phyloP scores from a whole-genome alignment of 2,329 filamentous ascomycete genomes.

The Drechslera avenae region DNA sequence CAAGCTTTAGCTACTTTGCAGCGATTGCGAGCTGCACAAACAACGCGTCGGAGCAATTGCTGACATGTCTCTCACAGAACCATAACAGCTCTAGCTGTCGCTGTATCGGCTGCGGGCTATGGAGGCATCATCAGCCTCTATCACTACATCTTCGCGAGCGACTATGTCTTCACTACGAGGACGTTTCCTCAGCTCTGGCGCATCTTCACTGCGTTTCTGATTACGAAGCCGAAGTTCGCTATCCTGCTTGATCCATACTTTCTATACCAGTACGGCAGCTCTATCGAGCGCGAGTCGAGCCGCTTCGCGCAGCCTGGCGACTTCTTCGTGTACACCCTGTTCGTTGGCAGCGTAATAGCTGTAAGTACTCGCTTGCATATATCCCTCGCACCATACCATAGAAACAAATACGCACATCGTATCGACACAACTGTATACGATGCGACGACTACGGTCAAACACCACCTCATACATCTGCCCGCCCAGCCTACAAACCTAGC shows the following conservation, averaged over 20 bases:
- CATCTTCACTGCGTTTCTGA: slow-evolving; percentile 61
- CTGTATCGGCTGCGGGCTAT: slow-evolving; percentile 66
- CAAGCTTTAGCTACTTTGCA: slow-evolving; percentile 1
- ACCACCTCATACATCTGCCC: slow-evolving; percentile 66
- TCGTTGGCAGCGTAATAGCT: slow-evolving; percentile 72
- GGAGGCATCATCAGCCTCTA: slow-evolving; percentile 59
- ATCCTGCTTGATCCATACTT: slow-evolving; percentile 78
- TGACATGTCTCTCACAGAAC: slow-evolving; percentile 65
- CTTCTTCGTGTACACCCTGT: slow-evolving; percentile 78
- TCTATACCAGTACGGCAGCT: slow-evolving; percentile 76
- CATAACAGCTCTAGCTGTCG: slow-evolving; percentile 67
- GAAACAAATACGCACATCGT: slow-evolving; percentile 15
- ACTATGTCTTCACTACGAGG: slow-evolving; percentile 59
- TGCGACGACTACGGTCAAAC: slow-evolving; percentile 18
- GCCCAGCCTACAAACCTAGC: slow-evolving; percentile 54
- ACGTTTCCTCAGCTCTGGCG: slow-evolving; percentile 65
- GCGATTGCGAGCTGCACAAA: not conserved
- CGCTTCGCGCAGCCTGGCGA: slow-evolving; percentile 78
- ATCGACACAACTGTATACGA: slow-evolving; percentile 28
- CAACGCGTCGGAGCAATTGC: slow-evolving; percentile 24
- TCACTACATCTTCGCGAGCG: slow-evolving; percentile 61
- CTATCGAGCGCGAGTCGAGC: slow-evolving; percentile 72
- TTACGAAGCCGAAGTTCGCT: slow-evolving; percentile 60
- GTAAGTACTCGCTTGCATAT: slow-evolving; percentile 64
- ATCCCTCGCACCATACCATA: slow-evolving; percentile 26